Percentiles rank a stretch among this genome's conserved stretches.
Evolutionary conservation across 139 green algal genomes (phyloP).

Genomic region (Chlorella sorokiniana): DNA sequence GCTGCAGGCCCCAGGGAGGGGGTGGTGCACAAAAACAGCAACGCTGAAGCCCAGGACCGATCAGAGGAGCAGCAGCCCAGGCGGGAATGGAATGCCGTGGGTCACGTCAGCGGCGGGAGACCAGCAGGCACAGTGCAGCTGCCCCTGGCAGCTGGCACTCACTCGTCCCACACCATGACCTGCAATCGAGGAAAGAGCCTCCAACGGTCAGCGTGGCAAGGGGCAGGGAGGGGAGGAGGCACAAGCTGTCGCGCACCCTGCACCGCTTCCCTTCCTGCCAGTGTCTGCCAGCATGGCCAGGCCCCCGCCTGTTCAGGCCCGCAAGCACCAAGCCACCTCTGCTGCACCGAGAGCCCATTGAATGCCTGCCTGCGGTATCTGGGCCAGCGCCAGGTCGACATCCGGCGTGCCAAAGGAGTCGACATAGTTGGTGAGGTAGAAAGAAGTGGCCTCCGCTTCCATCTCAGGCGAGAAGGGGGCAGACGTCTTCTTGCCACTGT

Average conservation of each 20-base stretch:
- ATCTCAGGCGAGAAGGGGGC: slow-evolving; percentile 35
- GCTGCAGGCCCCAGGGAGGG: too few relatives aligned
- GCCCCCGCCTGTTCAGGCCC: too few relatives aligned
- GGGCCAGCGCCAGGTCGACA: slow-evolving; percentile 40
- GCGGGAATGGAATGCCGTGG: background rate
- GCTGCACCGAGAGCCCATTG: too few relatives aligned
- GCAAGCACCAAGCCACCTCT: too few relatives aligned
- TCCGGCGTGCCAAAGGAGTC: slow-evolving; percentile 24
- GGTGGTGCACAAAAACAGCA: too few relatives aligned
- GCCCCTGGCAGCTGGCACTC: background rate
- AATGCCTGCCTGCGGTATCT: slow-evolving; percentile 44
- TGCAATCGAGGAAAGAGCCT: background rate
- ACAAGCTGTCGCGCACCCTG: too few relatives aligned
- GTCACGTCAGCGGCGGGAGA: background rate
- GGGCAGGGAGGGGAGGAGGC: too few relatives aligned
- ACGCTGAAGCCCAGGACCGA: too few relatives aligned
- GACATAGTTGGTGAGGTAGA: slow-evolving; percentile 54
- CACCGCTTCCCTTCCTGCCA: too few relatives aligned
- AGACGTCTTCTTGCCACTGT: slow-evolving; percentile 28
- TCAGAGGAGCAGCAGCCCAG: too few relatives aligned
- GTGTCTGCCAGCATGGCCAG: too few relatives aligned
- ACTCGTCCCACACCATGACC: slow-evolving; percentile 10
- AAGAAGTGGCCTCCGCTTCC: slow-evolving; percentile 26
- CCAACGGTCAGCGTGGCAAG: background rate
- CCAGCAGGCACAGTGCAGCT: background rate